Conservation (phyloP, 2,329 filamentous ascomycete species). For the Pseudocercospora pini-densiflorae region DNA sequence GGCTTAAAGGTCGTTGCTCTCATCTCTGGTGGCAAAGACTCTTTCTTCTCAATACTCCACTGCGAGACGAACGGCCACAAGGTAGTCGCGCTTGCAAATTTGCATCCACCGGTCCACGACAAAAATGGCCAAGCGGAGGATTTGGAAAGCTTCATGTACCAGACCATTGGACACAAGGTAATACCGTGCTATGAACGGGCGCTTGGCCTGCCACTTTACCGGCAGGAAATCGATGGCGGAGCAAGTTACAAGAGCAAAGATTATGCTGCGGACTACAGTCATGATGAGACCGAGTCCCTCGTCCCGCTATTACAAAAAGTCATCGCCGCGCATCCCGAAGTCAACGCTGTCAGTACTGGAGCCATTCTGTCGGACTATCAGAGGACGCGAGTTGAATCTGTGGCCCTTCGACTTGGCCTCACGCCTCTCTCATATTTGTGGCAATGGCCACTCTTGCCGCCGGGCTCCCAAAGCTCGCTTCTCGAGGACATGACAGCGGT, state of each 20-base stretch:
- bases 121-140: conserved; percentile 56
- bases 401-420: conserved; percentile 82
- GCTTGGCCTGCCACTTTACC: conserved; percentile 81
- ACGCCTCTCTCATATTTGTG: conserved; percentile 85
- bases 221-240: conserved; percentile 73
- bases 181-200: conserved; percentile 83
- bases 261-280: conserved; percentile 57
- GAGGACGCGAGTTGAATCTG: conserved; percentile 90
- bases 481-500: conserved; percentile 79
- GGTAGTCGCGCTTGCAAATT: conserved; percentile 86
- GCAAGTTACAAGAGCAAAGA: conserved; percentile 73
- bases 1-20: conserved; percentile 79
- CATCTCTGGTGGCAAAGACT: conserved; percentile 96
- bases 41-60: conserved; percentile 90
- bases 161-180: conserved; percentile 88
- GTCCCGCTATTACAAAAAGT: conserved; percentile 73
- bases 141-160: conserved; percentile 99
- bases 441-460: conserved; percentile 80
- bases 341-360: conserved; percentile 86
- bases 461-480: conserved; percentile 56
- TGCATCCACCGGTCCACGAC: conserved; percentile 63
- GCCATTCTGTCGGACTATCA: conserved; percentile 96
- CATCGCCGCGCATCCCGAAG: conserved; percentile 71
- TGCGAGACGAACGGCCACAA: conserved; percentile 84
- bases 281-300: conserved; percentile 89